phyloP scores from a whole-genome alignment of 176 grass and related monocot genomes.

The Sorghum bicolor region Sorghum_bicolor_NCBIv3 NC_012872.2:72868501-72869000 shows the following conservation, averaged over 20 bases:
- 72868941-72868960: slow-evolving; percentile 37
- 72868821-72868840: not conserved
- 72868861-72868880: slow-evolving; percentile 69
- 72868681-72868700: not conserved
- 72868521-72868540: too few species aligned
- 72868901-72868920: slow-evolving; percentile 56
- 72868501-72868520: not conserved
- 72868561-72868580: not conserved
- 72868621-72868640: not conserved
- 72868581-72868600: not conserved
- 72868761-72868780: not conserved
- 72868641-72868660: not conserved
- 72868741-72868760: not conserved
- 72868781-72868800: not conserved
- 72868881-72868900: slow-evolving; percentile 40
- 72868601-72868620: not conserved
- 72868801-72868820: not conserved
- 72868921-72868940: slow-evolving; percentile 63
- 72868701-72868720: not conserved
- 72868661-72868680: not conserved
- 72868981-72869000: not conserved
- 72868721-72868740: not conserved
- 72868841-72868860: slow-evolving; percentile 1
- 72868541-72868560: not conserved
- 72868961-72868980: not conserved